Conservation (phyloP, 176 grass and related monocot genomes). For the Phragmites australis region DNA sequence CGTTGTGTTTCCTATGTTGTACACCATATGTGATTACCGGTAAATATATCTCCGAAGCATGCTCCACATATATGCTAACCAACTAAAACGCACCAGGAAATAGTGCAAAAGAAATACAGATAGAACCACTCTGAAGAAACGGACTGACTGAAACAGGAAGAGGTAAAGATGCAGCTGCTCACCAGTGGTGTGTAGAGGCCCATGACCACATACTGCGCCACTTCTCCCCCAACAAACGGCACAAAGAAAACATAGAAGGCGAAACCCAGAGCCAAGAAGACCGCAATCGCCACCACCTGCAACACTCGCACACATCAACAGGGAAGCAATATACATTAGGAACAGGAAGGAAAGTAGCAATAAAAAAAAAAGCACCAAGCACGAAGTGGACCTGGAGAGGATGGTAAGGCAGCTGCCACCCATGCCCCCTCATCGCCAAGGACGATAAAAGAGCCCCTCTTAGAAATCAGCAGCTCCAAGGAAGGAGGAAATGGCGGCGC, state of each 20-base stretch:
- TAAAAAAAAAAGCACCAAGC: background rate
- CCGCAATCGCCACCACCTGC: slow-evolving; percentile 82
- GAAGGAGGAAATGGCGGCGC: background rate
- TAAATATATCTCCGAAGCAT: background rate
- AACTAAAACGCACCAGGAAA: background rate
- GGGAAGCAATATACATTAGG: background rate
- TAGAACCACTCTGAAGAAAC: background rate
- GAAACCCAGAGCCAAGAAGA: slow-evolving; percentile 75
- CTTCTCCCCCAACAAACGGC: slow-evolving; percentile 62
- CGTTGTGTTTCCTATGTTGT: no score
- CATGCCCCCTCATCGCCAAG: slow-evolving; percentile 71
- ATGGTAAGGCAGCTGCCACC: slow-evolving; percentile 87
- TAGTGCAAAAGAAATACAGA: background rate
- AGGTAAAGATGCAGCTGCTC: slow-evolving; percentile 16
- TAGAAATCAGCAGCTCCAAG: background rate
- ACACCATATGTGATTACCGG: no score
- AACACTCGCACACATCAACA: slow-evolving; percentile 19
- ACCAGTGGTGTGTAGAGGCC: slow-evolving; percentile 80
- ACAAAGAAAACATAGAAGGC: slow-evolving; percentile 87
- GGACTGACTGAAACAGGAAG: background rate
- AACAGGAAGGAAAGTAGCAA: slow-evolving; percentile 4
- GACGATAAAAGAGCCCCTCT: background rate
- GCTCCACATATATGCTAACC: background rate
- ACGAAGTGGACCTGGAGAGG: slow-evolving; percentile 63
- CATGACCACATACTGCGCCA: slow-evolving; percentile 60